Conservation (phyloP, 805 yeast genomes). For the Ogataea glucozyma region DNA sequence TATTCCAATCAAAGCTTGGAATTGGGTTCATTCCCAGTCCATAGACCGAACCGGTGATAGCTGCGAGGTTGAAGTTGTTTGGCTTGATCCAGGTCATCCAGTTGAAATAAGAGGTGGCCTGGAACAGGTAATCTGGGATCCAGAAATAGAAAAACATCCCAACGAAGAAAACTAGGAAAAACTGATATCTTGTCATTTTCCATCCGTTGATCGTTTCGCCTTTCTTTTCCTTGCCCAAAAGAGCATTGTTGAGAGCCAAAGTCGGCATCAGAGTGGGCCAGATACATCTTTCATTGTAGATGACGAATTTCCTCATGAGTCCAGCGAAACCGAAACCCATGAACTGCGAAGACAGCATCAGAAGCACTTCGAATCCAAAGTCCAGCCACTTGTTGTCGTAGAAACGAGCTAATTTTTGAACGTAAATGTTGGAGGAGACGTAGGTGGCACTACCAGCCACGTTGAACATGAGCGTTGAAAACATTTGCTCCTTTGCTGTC, state of each 20-base stretch:
- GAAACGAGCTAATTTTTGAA: conserved; percentile 31
- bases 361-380: conserved; percentile 52
- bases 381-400: conserved; percentile 34
- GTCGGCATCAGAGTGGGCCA: conserved; percentile 73
- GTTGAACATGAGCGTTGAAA: conserved; percentile 49
- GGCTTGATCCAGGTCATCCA: conserved; percentile 70
- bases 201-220: conserved; percentile 57
- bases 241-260: conserved; percentile 54
- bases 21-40: conserved; percentile 69
- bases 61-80: conserved; percentile 60
- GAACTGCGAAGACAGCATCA: conserved; percentile 57
- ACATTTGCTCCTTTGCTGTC: conserved; percentile 65
- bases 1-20: conserved; percentile 66
- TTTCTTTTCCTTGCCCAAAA: conserved; percentile 45
- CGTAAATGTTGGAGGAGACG: conserved; percentile 40
- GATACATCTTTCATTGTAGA: conserved; percentile 63
- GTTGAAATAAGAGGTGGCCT: conserved; percentile 58
- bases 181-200: conserved; percentile 53
- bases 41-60: conserved; percentile 58
- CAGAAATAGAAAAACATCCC: conserved; percentile 47
- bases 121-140: conserved; percentile 61
- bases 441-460: conserved; percentile 35
- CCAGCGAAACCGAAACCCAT: conserved; percentile 74
- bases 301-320: conserved; percentile 54
- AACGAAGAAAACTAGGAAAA: conserved; percentile 45